phyloP scores from a whole-genome alignment of 2,329 filamentous ascomycete species.

The Penicillium nordicum region DNA sequence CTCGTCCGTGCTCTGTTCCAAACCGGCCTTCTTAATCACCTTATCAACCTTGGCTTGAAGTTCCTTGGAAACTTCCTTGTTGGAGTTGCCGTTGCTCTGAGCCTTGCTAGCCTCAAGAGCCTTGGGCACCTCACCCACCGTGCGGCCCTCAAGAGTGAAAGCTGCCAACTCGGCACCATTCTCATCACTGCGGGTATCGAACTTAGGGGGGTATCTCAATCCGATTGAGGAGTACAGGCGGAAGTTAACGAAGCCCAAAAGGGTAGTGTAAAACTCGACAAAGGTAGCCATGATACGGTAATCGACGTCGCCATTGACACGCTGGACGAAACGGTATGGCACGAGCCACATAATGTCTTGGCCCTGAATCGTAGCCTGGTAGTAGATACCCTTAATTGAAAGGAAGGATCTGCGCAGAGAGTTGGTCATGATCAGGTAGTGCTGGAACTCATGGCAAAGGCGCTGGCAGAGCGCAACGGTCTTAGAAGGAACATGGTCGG shows the following conservation, averaged over 20 bases:
- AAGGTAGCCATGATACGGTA: slow-evolving; percentile 99
- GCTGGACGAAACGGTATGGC: slow-evolving; percentile 96
- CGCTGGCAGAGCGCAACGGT: slow-evolving; percentile 94
- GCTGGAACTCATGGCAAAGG: slow-evolving; percentile 91
- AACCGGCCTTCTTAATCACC: slow-evolving; percentile 41
- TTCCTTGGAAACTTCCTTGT: slow-evolving; percentile 64
- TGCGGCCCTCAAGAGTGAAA: slow-evolving; percentile 80
- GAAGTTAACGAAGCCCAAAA: slow-evolving; percentile 95
- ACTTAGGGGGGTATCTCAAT: slow-evolving; percentile 92
- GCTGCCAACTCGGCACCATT: slow-evolving; percentile 84
- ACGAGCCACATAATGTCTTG: slow-evolving; percentile 97
- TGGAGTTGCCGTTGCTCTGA: slow-evolving; percentile 49
- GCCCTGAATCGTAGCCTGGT: slow-evolving; percentile 94
- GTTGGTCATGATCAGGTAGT: slow-evolving; percentile 91
- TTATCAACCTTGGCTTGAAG: slow-evolving; percentile 65
- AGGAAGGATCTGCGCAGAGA: slow-evolving; percentile 93
- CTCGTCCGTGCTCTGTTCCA: slow-evolving; percentile 43
- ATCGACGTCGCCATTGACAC: slow-evolving; percentile 88
- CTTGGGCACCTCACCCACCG: slow-evolving; percentile 49
- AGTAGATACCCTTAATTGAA: slow-evolving; percentile 99
- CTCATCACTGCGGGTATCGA: slow-evolving; percentile 82
- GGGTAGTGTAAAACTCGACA: slow-evolving; percentile 96
- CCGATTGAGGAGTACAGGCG: slow-evolving; percentile 86
- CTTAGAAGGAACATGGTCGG: slow-evolving; percentile 83
- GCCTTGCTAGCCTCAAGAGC: slow-evolving; percentile 52